Percentiles rank a stretch among this genome's conserved stretches.
phyloP scores from a whole-genome alignment of 306 rosid species.

The Begonia fuchsioides region DNA sequence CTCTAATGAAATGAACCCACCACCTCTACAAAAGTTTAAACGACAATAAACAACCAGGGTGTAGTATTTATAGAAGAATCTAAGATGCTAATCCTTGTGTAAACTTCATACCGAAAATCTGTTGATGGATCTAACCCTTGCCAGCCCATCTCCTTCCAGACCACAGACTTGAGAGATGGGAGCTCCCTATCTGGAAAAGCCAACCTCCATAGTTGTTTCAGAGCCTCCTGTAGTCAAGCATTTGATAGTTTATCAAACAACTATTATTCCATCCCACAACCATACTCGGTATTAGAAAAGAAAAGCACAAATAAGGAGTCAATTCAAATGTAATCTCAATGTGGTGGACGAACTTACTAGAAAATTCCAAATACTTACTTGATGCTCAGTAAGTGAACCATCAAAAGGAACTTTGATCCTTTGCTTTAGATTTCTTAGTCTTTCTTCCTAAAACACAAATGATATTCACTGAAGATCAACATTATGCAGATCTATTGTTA shows the following conservation, averaged over 20 bases:
- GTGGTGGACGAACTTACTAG: too few species aligned
- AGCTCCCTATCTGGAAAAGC: slow-evolving; percentile 75
- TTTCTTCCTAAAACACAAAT: slow-evolving; percentile 42
- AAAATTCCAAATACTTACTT: slow-evolving; percentile 29
- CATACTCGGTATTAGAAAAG: too few species aligned
- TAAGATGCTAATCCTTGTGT: background rate
- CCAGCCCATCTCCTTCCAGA: slow-evolving; percentile 99
- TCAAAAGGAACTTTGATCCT: slow-evolving; percentile 81
- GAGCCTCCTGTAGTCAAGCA: slow-evolving; percentile 44
- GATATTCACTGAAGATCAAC: too few species aligned
- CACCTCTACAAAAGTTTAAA: slow-evolving; percentile 52
- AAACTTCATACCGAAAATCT: slow-evolving; percentile 45
- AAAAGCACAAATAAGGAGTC: too few species aligned
- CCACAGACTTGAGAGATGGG: slow-evolving; percentile 76
- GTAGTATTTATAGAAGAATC: too few species aligned
- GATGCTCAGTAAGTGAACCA: slow-evolving; percentile 72
- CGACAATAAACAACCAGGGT: too few species aligned
- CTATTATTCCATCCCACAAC: too few species aligned
- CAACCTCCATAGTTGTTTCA: slow-evolving; percentile 64
- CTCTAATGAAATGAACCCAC: slow-evolving; percentile 84
- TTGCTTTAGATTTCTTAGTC: slow-evolving; percentile 37
- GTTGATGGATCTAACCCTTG: slow-evolving; percentile 96
- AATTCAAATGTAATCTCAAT: too few species aligned
- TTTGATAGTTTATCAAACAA: too few species aligned
- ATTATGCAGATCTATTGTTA: too few species aligned